Evolutionary conservation across 352 stramenopile genomes (phyloP).

Genomic region (Thalassiosira delicatula): DNA sequence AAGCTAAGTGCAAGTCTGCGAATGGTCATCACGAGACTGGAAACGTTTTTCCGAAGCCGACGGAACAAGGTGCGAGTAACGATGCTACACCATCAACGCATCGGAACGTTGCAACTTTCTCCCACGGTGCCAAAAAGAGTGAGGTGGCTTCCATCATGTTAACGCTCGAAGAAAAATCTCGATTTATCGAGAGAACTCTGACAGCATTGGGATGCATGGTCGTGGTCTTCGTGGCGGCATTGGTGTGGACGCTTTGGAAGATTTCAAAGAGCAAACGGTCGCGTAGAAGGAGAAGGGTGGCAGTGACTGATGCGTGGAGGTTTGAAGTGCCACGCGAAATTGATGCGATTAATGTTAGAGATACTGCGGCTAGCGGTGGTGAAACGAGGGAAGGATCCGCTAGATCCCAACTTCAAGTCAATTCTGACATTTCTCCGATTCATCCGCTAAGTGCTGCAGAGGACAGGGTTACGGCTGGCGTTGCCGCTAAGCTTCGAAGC

Average conservation of each 20-base stretch:
- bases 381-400: not conserved
- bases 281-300: not conserved
- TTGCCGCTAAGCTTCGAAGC: too few species aligned
- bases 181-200: slow-evolving; percentile 27
- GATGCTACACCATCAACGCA: not conserved
- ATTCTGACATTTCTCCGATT: too few species aligned
- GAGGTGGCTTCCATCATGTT: slow-evolving; percentile 30
- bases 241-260: slow-evolving; percentile 27
- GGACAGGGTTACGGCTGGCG: too few species aligned
- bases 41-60: not conserved
- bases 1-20: not conserved
- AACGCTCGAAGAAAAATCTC: slow-evolving; percentile 38
- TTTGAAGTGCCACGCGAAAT: slow-evolving; percentile 26
- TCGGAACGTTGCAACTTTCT: too few species aligned
- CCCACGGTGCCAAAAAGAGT: not conserved
- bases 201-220: slow-evolving; percentile 4
- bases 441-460: too few species aligned
- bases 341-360: not conserved
- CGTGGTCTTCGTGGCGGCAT: slow-evolving; percentile 15
- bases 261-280: slow-evolving; percentile 5
- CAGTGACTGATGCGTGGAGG: not conserved
- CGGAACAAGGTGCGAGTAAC: not conserved
- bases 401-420: too few species aligned
- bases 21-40: not conserved
- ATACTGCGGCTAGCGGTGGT: not conserved